Evolutionary conservation across 192 early-diverging fungal genomes (phyloP).

Genomic region (Mortierella antarctica): DNA sequence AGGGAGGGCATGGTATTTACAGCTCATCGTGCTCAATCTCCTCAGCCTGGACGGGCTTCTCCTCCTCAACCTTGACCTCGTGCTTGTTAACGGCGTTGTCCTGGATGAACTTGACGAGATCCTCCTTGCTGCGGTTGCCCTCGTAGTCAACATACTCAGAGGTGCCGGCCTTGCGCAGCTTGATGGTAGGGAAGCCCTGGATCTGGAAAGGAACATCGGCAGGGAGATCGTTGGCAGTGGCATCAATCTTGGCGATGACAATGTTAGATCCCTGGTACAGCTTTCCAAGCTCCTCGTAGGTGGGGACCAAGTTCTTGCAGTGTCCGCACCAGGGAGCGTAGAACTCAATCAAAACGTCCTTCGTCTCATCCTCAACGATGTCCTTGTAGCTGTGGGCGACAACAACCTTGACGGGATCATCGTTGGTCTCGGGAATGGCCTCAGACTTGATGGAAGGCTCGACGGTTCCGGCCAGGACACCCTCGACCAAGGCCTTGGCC

Average conservation of each 20-base stretch:
- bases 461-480: conserved; percentile 74
- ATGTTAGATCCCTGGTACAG: conserved; percentile 56
- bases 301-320: conserved; percentile 79
- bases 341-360: conserved; percentile 95
- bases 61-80: conserved; percentile 28
- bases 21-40: conserved; percentile 56
- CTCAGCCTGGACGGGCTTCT: conserved; percentile 38
- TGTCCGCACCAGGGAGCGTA: conserved; percentile 93
- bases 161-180: conserved; percentile 84
- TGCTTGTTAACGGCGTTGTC: conserved; percentile 73
- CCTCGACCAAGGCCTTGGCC: conserved; percentile 71
- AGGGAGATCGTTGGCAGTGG: conserved; percentile 94
- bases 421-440: conserved; percentile 84
- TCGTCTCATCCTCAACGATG: conserved; percentile 80
- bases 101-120: conserved; percentile 81
- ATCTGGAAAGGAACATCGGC: conserved; percentile 71
- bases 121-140: conserved; percentile 84
- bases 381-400: conserved; percentile 86
- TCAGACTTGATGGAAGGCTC: conserved; percentile 85
- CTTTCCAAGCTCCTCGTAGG: conserved; percentile 86
- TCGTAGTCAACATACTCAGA: conserved; percentile 81
- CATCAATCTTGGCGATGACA: conserved; percentile 93
- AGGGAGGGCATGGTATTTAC: conserved; percentile 35
- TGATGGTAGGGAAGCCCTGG: conserved; percentile 95
- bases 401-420: conserved; percentile 90